These are phyloP conservation scores for Pleomassaria siparia DNA, from an alignment of 2,329 filamentous ascomycete species.

Conservation along the genomic window DNA sequence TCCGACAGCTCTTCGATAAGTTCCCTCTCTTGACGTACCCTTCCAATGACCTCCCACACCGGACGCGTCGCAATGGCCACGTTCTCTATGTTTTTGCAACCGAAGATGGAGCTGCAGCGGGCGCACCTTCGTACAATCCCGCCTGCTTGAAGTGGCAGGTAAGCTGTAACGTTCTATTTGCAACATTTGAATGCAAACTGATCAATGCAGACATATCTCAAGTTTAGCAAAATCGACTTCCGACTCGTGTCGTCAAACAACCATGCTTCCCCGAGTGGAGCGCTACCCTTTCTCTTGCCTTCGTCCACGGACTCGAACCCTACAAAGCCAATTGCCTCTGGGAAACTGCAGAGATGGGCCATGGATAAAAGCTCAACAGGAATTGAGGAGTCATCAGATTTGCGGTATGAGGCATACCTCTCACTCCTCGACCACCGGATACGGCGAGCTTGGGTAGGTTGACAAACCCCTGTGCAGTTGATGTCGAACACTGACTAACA, in stretches of 20 bases:
- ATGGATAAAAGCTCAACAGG: constrained; percentile 45
- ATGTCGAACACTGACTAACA: background rate
- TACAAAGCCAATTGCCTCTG: constrained; percentile 56
- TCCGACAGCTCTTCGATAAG: constrained; percentile 79
- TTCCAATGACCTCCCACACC: constrained; percentile 71
- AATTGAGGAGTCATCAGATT: constrained; percentile 51
- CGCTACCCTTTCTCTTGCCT: constrained; percentile 84
- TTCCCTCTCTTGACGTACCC: constrained; percentile 80
- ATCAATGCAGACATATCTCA: constrained; percentile 72
- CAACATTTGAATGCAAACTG: background rate
- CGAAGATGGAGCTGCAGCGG: constrained; percentile 60
- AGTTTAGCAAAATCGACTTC: constrained; percentile 71
- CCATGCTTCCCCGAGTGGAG: constrained; percentile 85
- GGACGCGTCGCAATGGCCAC: constrained; percentile 55
- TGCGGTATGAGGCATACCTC: constrained; percentile 72
- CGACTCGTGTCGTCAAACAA: constrained; percentile 75
- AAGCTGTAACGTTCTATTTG: constrained; percentile 28
- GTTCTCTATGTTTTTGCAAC: constrained; percentile 78
- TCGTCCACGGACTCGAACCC: constrained; percentile 34
- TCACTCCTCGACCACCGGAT: constrained; percentile 75
- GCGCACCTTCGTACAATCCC: constrained; percentile 82
- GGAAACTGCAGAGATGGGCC: constrained; percentile 70
- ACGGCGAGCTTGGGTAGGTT: constrained; percentile 78
- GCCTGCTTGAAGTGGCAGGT: constrained; percentile 97
- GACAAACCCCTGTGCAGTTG: background rate